Conservation (phyloP, 2,329 filamentous ascomycete genomes). For the Fusarium praegraminearum region DNA sequence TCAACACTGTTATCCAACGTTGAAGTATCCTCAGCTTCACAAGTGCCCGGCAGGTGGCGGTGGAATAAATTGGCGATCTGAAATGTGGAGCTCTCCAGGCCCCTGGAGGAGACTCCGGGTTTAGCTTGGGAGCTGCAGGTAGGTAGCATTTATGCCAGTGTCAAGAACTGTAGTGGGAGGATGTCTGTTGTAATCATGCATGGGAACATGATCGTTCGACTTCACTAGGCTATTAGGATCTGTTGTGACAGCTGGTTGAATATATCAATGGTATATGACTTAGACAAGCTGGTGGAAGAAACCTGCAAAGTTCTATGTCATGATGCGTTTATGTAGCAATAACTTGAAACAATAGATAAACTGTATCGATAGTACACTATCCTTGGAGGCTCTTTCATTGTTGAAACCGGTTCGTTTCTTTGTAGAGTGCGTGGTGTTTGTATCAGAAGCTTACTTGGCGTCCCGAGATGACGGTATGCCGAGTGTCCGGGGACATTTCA, state of each 20-base stretch:
- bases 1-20: background rate
- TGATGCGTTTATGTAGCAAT: background rate
- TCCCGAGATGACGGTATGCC: slow-evolving; percentile 32
- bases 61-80: slow-evolving; percentile 2
- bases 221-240: background rate
- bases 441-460: slow-evolving; percentile 28
- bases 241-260: background rate
- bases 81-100: slow-evolving; percentile 45
- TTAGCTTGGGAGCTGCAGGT: background rate
- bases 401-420: background rate
- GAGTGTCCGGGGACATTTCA: slow-evolving; percentile 16
- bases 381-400: background rate
- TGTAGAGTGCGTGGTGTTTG: slow-evolving; percentile 16
- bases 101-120: slow-evolving; percentile 36
- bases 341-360: background rate
- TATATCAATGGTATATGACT: slow-evolving; percentile 2
- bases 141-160: background rate
- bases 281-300: slow-evolving; percentile 24
- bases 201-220: background rate
- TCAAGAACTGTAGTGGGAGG: background rate
- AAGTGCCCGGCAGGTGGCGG: background rate
- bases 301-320: slow-evolving; percentile 33
- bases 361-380: background rate
- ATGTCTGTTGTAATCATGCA: background rate
- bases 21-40: background rate